A percentile compares a stretch with the other conserved stretches of the same genome.
Conservation (phyloP, 2,329 filamentous ascomycete species). For the Xylaria digitata region DNA sequence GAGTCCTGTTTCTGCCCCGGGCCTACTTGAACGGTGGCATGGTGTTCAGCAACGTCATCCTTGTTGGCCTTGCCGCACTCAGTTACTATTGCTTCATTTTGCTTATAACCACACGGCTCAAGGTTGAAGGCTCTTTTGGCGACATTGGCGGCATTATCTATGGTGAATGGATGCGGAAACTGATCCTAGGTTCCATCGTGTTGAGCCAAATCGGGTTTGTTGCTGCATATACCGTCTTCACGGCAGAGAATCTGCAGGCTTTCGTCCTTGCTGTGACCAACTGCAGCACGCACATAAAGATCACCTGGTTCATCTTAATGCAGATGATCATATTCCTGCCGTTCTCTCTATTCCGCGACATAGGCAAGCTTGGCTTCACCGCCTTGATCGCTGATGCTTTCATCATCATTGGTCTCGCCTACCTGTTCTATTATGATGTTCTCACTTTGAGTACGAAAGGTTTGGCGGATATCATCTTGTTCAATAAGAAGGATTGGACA, state of each 20-base stretch:
- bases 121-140: conserved; percentile 93
- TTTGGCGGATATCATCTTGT: conserved; percentile 85
- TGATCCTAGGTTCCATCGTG: conserved; percentile 92
- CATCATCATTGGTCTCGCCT: conserved; percentile 90
- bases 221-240: conserved; percentile 96
- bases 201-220: conserved; percentile 96
- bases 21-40: conserved; percentile 97
- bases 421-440: conserved; percentile 96
- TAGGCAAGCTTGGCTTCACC: conserved; percentile 96
- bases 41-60: conserved; percentile 92
- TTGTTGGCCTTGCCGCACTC: conserved; percentile 84
- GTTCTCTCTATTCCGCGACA: conserved; percentile 92
- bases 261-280: conserved; percentile 92
- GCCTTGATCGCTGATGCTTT: conserved; percentile 94
- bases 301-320: conserved; percentile 90
- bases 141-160: conserved; percentile 95
- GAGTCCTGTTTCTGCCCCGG: conserved; percentile 90
- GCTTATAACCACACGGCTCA: conserved; percentile 85
- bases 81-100: conserved; percentile 99
- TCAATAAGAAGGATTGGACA: conserved; percentile 94
- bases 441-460: conserved; percentile 81
- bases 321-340: conserved; percentile 96
- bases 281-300: conserved; percentile 85
- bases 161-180: conserved; percentile 85
- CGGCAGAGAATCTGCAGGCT: conserved; percentile 92